Percentiles rank a stretch among this genome's conserved stretches.
Evolutionary conservation across 352 stramenopile genomes (phyloP).

Genomic region (Nothophytophthora sp.): DNA sequence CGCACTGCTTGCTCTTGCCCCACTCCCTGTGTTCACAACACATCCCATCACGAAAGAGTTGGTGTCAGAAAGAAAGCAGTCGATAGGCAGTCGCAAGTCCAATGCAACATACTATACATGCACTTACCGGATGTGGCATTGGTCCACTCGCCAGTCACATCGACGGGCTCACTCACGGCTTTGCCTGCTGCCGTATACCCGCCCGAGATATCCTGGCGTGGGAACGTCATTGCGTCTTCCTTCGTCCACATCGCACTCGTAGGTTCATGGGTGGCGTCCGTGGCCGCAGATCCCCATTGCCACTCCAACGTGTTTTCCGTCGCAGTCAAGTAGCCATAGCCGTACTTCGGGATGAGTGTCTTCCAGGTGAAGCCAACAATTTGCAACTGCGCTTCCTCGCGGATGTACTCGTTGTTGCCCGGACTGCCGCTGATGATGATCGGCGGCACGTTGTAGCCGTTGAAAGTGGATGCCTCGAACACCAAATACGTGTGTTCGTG

Average conservation of each 20-base stretch:
- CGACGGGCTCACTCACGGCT: constrained; percentile 39
- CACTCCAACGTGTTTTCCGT: constrained; percentile 53
- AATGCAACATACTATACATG: no score
- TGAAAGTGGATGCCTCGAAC: constrained; percentile 56
- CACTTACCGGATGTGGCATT: constrained; percentile 27
- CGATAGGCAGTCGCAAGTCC: neutral
- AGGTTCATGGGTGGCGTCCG: constrained; percentile 41
- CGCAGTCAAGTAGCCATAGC: constrained; percentile 71
- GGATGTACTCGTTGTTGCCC: constrained; percentile 82
- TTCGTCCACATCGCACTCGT: constrained; percentile 47
- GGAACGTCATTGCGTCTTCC: constrained; percentile 50
- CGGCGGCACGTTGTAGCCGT: constrained; percentile 52
- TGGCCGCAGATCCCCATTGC: constrained; percentile 59
- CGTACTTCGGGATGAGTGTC: constrained; percentile 73
- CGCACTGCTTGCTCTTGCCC: constrained; percentile 2
- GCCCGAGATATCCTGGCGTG: constrained; percentile 27
- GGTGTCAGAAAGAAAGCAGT: constrained; percentile 8
- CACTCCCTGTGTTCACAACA: constrained; percentile 9
- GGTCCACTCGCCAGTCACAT: constrained; percentile 29
- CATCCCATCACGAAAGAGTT: neutral
- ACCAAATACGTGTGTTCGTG: constrained; percentile 77
- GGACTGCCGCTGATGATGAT: constrained; percentile 76
- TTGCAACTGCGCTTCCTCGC: constrained; percentile 39
- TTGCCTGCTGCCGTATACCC: constrained; percentile 31
- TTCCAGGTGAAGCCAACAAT: constrained; percentile 61